Conservation (phyloP, 495 filamentous ascomycete species). For the Staphylotrichum tortipilum region DNA sequence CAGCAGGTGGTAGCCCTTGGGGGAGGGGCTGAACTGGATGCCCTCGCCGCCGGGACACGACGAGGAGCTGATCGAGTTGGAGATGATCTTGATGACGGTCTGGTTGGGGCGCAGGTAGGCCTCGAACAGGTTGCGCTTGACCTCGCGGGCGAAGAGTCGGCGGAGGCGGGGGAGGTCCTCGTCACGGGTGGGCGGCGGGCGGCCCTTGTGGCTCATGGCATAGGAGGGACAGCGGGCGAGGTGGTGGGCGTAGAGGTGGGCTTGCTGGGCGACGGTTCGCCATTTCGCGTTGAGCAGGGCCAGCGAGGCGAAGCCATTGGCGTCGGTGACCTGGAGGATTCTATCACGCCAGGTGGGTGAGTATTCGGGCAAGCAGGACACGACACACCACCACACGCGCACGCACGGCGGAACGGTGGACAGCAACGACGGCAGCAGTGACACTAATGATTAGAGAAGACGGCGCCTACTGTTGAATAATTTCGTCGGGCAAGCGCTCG, state of each 20-base stretch:
- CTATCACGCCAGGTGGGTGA: slow-evolving; percentile 37
- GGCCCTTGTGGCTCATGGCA: slow-evolving; percentile 40
- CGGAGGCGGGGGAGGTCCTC: slow-evolving; percentile 53
- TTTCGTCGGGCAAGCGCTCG: slow-evolving; percentile 40
- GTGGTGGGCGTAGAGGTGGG: slow-evolving; percentile 67
- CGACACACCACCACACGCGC: not conserved
- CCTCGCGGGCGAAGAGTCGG: slow-evolving; percentile 57
- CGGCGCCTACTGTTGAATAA: slow-evolving; percentile 40
- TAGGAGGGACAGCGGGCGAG: slow-evolving; percentile 64
- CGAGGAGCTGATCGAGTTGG: slow-evolving; percentile 72
- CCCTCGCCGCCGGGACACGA: slow-evolving; percentile 77
- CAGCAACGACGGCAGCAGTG: not conserved
- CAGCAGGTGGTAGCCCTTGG: slow-evolving; percentile 61
- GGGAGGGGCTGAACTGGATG: slow-evolving; percentile 73
- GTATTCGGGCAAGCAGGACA: slow-evolving; percentile 1
- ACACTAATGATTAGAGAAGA: slow-evolving; percentile 6
- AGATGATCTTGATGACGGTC: slow-evolving; percentile 69
- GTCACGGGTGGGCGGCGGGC: slow-evolving; percentile 36
- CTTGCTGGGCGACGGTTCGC: slow-evolving; percentile 62
- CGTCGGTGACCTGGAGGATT: slow-evolving; percentile 65
- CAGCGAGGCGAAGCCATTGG: slow-evolving; percentile 74
- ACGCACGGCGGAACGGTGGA: too few species aligned
- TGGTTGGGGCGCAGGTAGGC: slow-evolving; percentile 61
- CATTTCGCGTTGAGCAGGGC: slow-evolving; percentile 73
- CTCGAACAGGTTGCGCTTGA: slow-evolving; percentile 73